Evolutionary conservation across 345 rosid species (phyloP).

Genomic region (Pseudoturritis turrita): DNA sequence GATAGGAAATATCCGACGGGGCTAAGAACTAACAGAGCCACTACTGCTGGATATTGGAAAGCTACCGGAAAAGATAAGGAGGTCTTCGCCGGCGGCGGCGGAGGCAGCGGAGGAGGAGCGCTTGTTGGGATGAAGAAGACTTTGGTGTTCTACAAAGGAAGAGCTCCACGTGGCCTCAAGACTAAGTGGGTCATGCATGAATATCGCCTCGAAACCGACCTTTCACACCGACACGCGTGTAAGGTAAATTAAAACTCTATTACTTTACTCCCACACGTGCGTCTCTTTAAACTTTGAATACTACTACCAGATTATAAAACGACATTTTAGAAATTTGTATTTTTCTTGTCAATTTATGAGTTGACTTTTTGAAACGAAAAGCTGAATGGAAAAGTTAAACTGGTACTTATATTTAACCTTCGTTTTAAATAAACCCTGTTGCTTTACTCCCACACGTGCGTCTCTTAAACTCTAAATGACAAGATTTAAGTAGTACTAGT

Average conservation of each 20-base stretch:
- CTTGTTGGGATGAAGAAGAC: slow-evolving; percentile 94
- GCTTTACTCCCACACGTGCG: not conserved
- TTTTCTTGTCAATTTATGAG: not conserved
- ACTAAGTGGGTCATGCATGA: slow-evolving; percentile 98
- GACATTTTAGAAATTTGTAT: not conserved
- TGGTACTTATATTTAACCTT: not conserved
- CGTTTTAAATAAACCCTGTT: not conserved
- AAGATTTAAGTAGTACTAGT: not conserved
- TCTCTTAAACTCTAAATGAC: not conserved
- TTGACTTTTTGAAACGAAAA: slow-evolving; percentile 2
- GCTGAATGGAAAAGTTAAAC: not conserved
- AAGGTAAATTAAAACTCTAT: slow-evolving; percentile 46
- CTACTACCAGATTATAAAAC: not conserved
- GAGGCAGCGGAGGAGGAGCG: slow-evolving; percentile 33
- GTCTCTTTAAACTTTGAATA: not conserved
- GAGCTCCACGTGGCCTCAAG: slow-evolving; percentile 89
- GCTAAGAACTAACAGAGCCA: slow-evolving; percentile 79
- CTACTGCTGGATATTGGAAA: slow-evolving; percentile 89
- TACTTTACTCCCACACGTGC: slow-evolving; percentile 1
- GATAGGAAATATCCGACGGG: slow-evolving; percentile 96
- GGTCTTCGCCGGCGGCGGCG: slow-evolving; percentile 47
- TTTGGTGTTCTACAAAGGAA: slow-evolving; percentile 76
- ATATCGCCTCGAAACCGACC: slow-evolving; percentile 79
- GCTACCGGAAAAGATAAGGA: slow-evolving; percentile 89
- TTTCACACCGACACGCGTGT: slow-evolving; percentile 71